Base-by-base conservation (phyloP, 164 flowering plant genomes). In the Tinospora cordifolia region DNA sequence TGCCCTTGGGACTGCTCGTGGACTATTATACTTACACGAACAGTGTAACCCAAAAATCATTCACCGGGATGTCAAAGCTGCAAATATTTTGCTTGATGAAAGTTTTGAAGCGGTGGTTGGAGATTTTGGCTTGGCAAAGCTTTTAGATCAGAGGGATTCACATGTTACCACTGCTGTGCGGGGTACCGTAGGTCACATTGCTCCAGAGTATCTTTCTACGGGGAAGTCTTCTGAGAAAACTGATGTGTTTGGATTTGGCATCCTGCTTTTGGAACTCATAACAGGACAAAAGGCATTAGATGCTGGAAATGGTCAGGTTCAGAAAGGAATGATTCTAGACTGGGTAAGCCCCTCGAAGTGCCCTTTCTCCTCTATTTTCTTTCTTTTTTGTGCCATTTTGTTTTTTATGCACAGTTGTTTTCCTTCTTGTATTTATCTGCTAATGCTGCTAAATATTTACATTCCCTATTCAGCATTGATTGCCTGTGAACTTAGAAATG, bases 191-290 rank as follows among this genome's bases (percentile, higher is more conserved):
- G 99, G 99, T 27, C 99, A 95, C 77, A 95, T 95, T 69, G 96
- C 99, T 6, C 99, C 99, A 0, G 99, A 95, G 76, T 95, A 92
- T 83, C 92, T 95, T 13, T 92, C 96, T 10, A 95, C 99, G 6
- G 99, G 99, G 17, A 98, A 92, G 74, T 95, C 99, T 26, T 95
- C 99, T 8, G 99, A 92, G 74, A 95, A 95, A 77, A 92, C 97
- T 14, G 99, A 94, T 81, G 97, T 95, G 17, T 95, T 89, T 82
- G 99, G 98, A 71, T 95, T 86, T 72, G 99, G 99, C 10, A 84
- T 95, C 46, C 84, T 95, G 14, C 90, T 95, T 63, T 83, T 95
- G 83, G 99, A 95, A 71, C 94, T 95, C 70, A 72, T 92, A 71
- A 90, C 96, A 8, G 99, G 98, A 58, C 94, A 85, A 65, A 94